A percentile compares a stretch with the other conserved stretches of the same genome.
These are phyloP conservation scores for Porphyra umbilicalis DNA, from an alignment of 31 red algal species.

Conservation along the genomic window DNA sequence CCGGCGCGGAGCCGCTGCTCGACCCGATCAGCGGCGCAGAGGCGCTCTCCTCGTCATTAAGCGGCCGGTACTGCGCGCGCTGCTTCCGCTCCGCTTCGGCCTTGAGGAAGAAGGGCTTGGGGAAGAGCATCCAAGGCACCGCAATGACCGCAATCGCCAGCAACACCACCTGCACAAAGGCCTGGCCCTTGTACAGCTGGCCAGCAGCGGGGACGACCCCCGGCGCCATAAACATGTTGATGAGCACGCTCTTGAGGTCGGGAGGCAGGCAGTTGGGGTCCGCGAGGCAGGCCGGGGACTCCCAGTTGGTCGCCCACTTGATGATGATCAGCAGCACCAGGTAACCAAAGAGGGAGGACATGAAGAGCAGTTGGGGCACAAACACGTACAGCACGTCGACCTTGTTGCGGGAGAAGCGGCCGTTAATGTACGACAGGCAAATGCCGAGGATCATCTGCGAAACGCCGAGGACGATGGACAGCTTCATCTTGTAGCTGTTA, in stretches of 20 bases:
- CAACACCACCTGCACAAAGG: slow-evolving; percentile 63
- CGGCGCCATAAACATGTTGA: slow-evolving; percentile 95
- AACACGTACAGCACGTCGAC: slow-evolving; percentile 88
- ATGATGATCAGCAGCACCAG: slow-evolving; percentile 74
- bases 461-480: slow-evolving; percentile 88
- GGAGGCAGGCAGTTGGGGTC: slow-evolving; percentile 75
- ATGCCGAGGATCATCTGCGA: slow-evolving; percentile 93
- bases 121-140: slow-evolving; percentile 95
- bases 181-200: slow-evolving; percentile 67
- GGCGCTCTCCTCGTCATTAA: slow-evolving; percentile 43
- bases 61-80: slow-evolving; percentile 47
- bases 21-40: slow-evolving; percentile 18
- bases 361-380: slow-evolving; percentile 91
- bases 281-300: slow-evolving; percentile 43
- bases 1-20: slow-evolving; percentile 1
- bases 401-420: slow-evolving; percentile 44
- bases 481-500: slow-evolving; percentile 99
- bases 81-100: slow-evolving; percentile 45
- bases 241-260: slow-evolving; percentile 90
- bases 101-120: slow-evolving; percentile 79
- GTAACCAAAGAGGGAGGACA: slow-evolving; percentile 89
- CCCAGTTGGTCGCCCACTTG: slow-evolving; percentile 91
- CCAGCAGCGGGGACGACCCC: slow-evolving; percentile 46
- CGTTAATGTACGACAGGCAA: slow-evolving; percentile 81
- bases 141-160: slow-evolving; percentile 56